A percentile compares a stretch with the other conserved stretches of the same genome.
Conservation (phyloP, 169 alveolate genomes). For the Cystoisospora suis region DNA sequence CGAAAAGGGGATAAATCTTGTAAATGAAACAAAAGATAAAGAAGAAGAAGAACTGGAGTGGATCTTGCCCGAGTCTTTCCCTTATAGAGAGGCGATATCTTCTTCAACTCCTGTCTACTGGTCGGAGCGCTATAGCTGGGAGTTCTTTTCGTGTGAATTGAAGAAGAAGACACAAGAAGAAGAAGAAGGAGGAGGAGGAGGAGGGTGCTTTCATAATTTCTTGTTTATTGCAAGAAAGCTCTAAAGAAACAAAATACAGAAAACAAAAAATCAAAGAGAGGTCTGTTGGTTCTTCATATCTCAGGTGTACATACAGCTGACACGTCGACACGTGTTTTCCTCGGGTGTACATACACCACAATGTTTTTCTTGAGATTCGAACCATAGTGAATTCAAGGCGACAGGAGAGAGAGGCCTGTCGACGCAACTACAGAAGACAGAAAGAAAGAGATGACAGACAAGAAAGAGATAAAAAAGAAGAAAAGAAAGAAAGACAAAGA, state of each 20-base stretch:
- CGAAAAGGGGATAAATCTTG: too few species aligned
- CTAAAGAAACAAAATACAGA: neutral
- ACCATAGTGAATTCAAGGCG: neutral
- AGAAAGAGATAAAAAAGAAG: too few species aligned
- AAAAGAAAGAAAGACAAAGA: too few species aligned
- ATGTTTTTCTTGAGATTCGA: neutral
- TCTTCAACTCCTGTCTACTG: too few species aligned
- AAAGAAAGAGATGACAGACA: too few species aligned
- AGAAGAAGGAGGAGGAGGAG: too few species aligned
- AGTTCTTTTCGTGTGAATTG: neutral
- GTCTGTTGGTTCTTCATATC: neutral
- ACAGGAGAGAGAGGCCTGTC: too few species aligned
- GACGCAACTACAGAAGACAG: too few species aligned
- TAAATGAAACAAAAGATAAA: too few species aligned
- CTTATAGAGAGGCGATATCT: too few species aligned
- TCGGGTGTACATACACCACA: neutral
- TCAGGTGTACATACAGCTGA: neutral
- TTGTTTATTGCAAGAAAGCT: neutral
- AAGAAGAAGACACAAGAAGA: neutral
- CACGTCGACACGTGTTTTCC: neutral
- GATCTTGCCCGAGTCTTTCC: too few species aligned
- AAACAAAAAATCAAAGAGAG: neutral
- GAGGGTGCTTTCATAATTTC: neutral
- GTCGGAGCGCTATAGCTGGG: slow-evolving; percentile 3
- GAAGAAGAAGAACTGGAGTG: too few species aligned